Evolutionary conservation across 495 filamentous ascomycete species (phyloP), one percentile per base, ranked within the genome.

Genomic region (Daldinia concentrica): DNA sequence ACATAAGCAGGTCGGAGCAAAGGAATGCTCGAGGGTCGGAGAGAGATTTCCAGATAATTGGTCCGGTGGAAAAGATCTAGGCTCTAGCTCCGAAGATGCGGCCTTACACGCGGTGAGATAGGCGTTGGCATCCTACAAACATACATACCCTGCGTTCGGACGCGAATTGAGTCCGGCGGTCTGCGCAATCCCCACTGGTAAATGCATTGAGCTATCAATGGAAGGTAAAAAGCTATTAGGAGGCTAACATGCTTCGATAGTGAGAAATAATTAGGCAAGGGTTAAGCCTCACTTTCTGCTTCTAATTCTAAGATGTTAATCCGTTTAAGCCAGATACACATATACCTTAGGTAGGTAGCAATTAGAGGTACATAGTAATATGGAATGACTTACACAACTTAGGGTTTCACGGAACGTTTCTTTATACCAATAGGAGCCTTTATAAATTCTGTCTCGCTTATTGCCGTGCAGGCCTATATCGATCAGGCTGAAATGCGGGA

Each of bases 11-110:
- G 62, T 66, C 71, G 71, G 71, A 39, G 66, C 58, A 73, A 73
- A 62, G 71, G 71, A 69, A 65, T 69, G 52, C 22, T 62, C 15
- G 27, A 62, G 52, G 66, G 62, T 65, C 61, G 65, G 64, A 51
- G 39, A 36, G 41, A 41, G 22, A 73, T 22, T 62, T 30, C 70
- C 70, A 73, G 66, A 52, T 69, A 58, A 69, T 73, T 73, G 71
- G 71, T 66, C 66, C 71, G 60, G 43, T 34, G 39, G 32, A 59
- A 58, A 63, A 43, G 51, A 55, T 51, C 50, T 62, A 62, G 45
- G 58, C 69, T 64, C 61, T 67, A 66, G 58, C 41, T 36, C 65
- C 57, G 58, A 61, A 30, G 17, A 62, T 30, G 62, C 64, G 65
- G 62, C 62, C 61, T 19, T 62, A 56, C 56, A 62, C 56, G 52